Conservation (phyloP, 805 yeast genomes). For the Danielia reshetovae region DNA sequence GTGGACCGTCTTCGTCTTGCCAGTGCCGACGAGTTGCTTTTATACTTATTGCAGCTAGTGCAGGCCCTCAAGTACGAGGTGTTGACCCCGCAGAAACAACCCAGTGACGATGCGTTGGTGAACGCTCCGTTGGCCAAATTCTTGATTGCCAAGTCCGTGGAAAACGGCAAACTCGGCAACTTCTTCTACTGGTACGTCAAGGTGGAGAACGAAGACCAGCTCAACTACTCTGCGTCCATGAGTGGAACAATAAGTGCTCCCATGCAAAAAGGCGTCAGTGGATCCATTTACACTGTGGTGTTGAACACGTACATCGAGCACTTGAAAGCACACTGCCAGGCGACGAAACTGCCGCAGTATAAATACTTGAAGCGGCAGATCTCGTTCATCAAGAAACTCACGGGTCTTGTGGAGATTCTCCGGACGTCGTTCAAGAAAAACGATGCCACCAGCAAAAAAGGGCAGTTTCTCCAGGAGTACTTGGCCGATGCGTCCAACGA, state of each 20-base stretch:
- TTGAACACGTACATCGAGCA: slow-evolving; percentile 40
- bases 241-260: not conserved
- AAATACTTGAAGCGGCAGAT: slow-evolving; percentile 56
- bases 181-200: slow-evolving; percentile 89
- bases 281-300: slow-evolving; percentile 29
- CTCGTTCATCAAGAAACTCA: slow-evolving; percentile 61
- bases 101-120: slow-evolving; percentile 16
- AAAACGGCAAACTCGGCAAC: slow-evolving; percentile 67
- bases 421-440: slow-evolving; percentile 50
- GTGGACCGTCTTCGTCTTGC: slow-evolving; percentile 79
- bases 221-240: slow-evolving; percentile 13
- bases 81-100: slow-evolving; percentile 18
- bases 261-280: not conserved
- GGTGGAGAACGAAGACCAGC: slow-evolving; percentile 75
- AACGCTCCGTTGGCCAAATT: slow-evolving; percentile 70
- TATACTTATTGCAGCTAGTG: slow-evolving; percentile 83
- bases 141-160: slow-evolving; percentile 65
- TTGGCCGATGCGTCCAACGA: slow-evolving; percentile 46
- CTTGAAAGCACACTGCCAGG: slow-evolving; percentile 25
- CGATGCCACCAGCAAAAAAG: slow-evolving; percentile 75
- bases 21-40: slow-evolving; percentile 70
- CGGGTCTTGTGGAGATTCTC: slow-evolving; percentile 60
- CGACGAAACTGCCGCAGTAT: slow-evolving; percentile 30
- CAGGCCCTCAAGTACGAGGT: slow-evolving; percentile 85
- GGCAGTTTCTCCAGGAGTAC: slow-evolving; percentile 60